Conservation (phyloP, 192 early-diverging fungal species). For the Funneliformis geosporum region DNA sequence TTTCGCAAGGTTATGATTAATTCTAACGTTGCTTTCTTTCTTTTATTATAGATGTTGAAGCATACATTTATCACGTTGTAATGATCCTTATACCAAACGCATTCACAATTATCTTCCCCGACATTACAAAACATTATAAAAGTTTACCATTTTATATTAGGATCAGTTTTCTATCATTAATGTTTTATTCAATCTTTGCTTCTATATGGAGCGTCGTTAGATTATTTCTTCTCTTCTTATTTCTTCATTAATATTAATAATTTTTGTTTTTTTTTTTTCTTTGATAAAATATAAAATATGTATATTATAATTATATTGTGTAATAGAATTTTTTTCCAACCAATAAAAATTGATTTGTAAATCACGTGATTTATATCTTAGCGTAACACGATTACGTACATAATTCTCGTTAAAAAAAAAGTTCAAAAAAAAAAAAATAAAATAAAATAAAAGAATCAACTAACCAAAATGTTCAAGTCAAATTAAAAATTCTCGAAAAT, state of each 20-base stretch:
- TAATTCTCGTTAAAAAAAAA: no score
- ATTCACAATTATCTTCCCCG: not conserved
- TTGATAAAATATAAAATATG: no score
- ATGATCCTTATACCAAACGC: slow-evolving; percentile 5
- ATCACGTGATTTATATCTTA: no score
- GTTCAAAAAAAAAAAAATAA: no score
- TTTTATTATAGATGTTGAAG: not conserved
- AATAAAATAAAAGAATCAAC: no score
- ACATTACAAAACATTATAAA: not conserved
- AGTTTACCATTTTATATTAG: slow-evolving; percentile 13
- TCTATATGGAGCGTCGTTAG: not conserved
- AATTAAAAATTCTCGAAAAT: no score
- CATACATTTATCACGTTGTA: not conserved
- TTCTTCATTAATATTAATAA: not conserved
- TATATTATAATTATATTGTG: not conserved
- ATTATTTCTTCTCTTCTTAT: not conserved
- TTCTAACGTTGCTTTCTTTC: not conserved
- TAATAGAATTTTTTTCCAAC: no score
- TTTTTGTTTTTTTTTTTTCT: not conserved
- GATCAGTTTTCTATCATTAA: slow-evolving; percentile 3
- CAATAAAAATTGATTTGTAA: no score
- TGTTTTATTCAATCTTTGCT: not conserved
- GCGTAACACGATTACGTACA: no score
- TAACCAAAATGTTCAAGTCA: no score
- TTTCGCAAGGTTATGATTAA: not conserved